These are phyloP conservation scores for Spathaspora arborariae DNA, from an alignment of 805 yeast species.

Conservation along the genomic window DNA sequence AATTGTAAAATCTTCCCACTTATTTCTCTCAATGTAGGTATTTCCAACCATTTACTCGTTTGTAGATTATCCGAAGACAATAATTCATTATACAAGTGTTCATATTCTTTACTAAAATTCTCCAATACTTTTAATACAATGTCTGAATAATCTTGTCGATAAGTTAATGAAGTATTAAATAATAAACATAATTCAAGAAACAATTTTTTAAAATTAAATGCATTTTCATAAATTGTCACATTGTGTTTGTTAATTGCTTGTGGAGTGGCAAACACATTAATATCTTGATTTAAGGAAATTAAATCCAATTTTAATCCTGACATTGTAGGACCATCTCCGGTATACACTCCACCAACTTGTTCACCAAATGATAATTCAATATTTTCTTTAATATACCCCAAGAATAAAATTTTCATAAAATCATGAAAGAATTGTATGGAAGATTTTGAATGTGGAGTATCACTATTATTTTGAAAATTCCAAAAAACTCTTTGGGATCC, in stretches of 20 bases:
- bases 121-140: constrained; percentile 37
- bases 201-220: constrained; percentile 44
- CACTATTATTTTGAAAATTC: constrained; percentile 10
- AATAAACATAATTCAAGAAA: constrained; percentile 46
- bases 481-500: constrained; percentile 41
- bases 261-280: neutral
- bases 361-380: constrained; percentile 51
- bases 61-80: constrained; percentile 26
- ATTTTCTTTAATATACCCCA: constrained; percentile 59
- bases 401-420: constrained; percentile 62
- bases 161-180: constrained; percentile 58
- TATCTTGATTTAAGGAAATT: constrained; percentile 27
- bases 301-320: constrained; percentile 22
- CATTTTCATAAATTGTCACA: constrained; percentile 33
- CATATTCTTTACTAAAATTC: constrained; percentile 31
- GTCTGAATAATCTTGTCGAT: constrained; percentile 51
- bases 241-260: constrained; percentile 3
- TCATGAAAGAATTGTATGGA: constrained; percentile 50
- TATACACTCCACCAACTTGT: constrained; percentile 19
- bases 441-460: constrained; percentile 8
- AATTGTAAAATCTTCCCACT: constrained; percentile 7
- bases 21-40: constrained; percentile 25
- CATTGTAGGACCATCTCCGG: constrained; percentile 2
- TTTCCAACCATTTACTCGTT: constrained; percentile 30
- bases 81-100: constrained; percentile 34